Base-by-base conservation (phyloP, 2,329 filamentous ascomycete genomes). In the Metarhizium guizhouense region DNA sequence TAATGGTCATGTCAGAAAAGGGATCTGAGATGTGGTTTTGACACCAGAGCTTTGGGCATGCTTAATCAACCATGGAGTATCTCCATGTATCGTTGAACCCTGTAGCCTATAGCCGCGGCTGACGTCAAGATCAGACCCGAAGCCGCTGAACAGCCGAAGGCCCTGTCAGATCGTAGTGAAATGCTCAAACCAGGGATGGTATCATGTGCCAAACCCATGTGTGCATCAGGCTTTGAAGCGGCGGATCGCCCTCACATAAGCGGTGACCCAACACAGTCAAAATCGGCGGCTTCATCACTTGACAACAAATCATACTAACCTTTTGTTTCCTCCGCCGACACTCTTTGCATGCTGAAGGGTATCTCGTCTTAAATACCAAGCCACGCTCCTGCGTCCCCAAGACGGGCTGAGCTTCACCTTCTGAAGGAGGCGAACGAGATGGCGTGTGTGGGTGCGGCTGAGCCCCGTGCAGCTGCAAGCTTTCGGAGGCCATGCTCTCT, bases 301-400 rank as follows among this genome's bases (percentile, higher is more conserved):
- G 38, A 1, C 38, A 13, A 16, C 10, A 51, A 8, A 13, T 11
- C 10, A 16, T n/a, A 53, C 58, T 47, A 29, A 77, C 77, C 70
- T 75, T 79, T 68, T 80, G 76, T 62, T 80, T 80, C 57, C 77
- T 69, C 57, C 76, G 69, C 50, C 76, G 73, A 55, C 77, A 80
- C 61, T 80, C 77, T 3, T 72, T 72, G 62, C 77, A 80, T 20
- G 76, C 77, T 20, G 74, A 76, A 43, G 67, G 65, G 42, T 58
- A 57, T 53, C 61, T 59, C 6, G 60, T 58, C 61, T 61, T 65
- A 54, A 55, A 57, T n/a, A 51, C 50, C 32, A 49, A 42, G 47
- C 54, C 54, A 34, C 53, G 55, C 18, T 55, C 34, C 10, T 52
- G 49, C 10, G 52, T 20, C 8, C 18, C 36, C 2, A 48, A 34